These are phyloP conservation scores for Labyrinthula sp. DNA, from an alignment of 352 stramenopile genomes.

Conservation along the genomic window DNA sequence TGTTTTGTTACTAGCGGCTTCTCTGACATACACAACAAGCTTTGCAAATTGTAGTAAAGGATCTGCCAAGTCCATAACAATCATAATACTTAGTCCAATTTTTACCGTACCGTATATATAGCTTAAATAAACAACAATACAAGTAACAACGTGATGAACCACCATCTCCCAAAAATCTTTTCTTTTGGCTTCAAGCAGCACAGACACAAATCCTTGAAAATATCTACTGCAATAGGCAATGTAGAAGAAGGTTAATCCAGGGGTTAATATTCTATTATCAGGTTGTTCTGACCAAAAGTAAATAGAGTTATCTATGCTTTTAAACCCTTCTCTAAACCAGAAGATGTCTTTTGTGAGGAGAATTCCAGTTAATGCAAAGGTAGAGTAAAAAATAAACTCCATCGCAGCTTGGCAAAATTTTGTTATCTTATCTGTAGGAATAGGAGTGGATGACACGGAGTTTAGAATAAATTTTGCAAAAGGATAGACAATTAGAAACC, in stretches of 20 bases:
- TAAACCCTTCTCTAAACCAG: too few relatives aligned
- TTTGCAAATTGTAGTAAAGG: constrained; percentile 36
- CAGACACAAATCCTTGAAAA: constrained; percentile 31
- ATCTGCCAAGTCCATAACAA: constrained; percentile 38
- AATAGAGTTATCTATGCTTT: constrained; percentile 3
- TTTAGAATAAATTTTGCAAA: too few relatives aligned
- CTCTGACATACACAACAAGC: constrained; percentile 32
- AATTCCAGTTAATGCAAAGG: constrained; percentile 7
- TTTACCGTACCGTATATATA: constrained; percentile 30
- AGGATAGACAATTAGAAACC: too few relatives aligned
- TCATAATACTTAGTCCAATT: constrained; percentile 37
- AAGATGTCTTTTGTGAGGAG: constrained; percentile 1
- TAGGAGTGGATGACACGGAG: too few relatives aligned
- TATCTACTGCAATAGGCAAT: constrained; percentile 35
- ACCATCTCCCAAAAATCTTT: constrained; percentile 34
- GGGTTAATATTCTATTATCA: constrained; percentile 11
- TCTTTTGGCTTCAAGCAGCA: constrained; percentile 34
- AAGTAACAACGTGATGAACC: constrained; percentile 34
- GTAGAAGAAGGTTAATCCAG: constrained; percentile 36
- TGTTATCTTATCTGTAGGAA: too few relatives aligned
- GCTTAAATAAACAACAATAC: constrained; percentile 33
- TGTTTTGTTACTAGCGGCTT: constrained; percentile 19
- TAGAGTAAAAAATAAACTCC: constrained; percentile 13
- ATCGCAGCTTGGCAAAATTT: constrained; percentile 23
- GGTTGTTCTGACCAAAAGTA: constrained; percentile 19